phyloP scores from a whole-genome alignment of 2,329 filamentous ascomycete genomes.

The Incumbomyces lentus region DNA sequence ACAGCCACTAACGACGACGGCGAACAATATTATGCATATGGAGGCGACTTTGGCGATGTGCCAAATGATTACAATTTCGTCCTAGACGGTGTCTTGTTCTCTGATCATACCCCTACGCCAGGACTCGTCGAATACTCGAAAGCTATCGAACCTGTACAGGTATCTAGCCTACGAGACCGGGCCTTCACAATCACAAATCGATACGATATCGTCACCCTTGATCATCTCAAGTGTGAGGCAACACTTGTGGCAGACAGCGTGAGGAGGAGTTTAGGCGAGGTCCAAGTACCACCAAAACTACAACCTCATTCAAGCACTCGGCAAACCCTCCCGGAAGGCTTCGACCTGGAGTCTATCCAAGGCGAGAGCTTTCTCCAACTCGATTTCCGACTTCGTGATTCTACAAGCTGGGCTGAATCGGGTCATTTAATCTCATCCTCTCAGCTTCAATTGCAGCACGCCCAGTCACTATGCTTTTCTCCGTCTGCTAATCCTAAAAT shows the following conservation, averaged over 20 bases:
- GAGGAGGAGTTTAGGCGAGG: not conserved
- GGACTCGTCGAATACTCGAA: constrained; percentile 50
- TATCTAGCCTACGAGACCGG: constrained; percentile 26
- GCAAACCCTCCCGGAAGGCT: constrained; percentile 2
- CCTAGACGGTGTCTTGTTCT: constrained; percentile 50
- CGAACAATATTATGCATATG: constrained; percentile 47
- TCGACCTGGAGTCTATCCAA: not conserved
- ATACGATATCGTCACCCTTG: constrained; percentile 14
- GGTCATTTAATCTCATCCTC: constrained; percentile 15
- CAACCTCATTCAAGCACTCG: constrained; percentile 22
- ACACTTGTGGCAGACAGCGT: constrained; percentile 4
- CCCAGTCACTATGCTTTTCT: not conserved
- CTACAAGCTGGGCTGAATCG: constrained; percentile 13
- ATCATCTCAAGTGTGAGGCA: constrained; percentile 10
- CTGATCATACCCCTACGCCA: constrained; percentile 46
- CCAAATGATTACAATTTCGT: constrained; percentile 54
- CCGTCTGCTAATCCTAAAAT: not conserved
- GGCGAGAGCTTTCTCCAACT: constrained; percentile 14
- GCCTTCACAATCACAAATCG: constrained; percentile 32
- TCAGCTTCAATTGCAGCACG: constrained; percentile 5
- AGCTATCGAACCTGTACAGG: constrained; percentile 45
- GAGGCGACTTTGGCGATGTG: constrained; percentile 51
- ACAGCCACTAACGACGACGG: constrained; percentile 35
- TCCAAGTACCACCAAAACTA: not conserved
- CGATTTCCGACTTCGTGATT: constrained; percentile 9